Conservation (phyloP, 1,139 yeast genomes). For the Pichia kudriavzevii region DNA sequence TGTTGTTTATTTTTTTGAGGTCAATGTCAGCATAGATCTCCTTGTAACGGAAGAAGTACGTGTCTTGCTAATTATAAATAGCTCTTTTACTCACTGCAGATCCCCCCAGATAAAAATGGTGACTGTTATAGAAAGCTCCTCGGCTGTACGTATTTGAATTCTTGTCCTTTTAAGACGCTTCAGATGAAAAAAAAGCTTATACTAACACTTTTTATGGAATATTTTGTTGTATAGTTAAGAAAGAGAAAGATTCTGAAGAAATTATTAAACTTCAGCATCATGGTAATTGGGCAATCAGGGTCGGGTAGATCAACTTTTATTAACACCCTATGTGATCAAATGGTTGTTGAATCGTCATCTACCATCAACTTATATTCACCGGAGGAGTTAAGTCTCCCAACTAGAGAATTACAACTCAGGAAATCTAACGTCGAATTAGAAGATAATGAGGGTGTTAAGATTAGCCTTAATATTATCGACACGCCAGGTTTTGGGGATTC, state of each 20-base stretch:
- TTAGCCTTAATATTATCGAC: conserved; percentile 56
- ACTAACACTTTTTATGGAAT: neutral
- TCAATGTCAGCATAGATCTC: too few species aligned
- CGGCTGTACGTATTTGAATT: conserved; percentile 23
- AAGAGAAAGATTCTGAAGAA: conserved; percentile 52
- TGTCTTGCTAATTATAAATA: too few species aligned
- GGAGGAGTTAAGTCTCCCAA: conserved; percentile 32
- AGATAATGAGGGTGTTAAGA: conserved; percentile 70
- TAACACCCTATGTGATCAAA: conserved; percentile 76
- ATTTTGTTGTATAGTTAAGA: conserved; percentile 31
- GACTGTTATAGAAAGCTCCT: conserved; percentile 27
- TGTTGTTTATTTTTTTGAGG: too few species aligned
- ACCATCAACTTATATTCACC: conserved; percentile 35
- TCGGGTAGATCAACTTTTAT: conserved; percentile 53
- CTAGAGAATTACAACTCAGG: conserved; percentile 40
- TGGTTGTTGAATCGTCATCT: conserved; percentile 49
- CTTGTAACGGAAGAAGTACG: too few species aligned
- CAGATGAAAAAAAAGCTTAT: neutral
- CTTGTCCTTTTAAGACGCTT: neutral
- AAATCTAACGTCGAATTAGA: conserved; percentile 53
- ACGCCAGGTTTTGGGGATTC: conserved; percentile 79
- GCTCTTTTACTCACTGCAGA: too few species aligned
- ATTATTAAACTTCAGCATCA: conserved; percentile 49
- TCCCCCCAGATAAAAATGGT: too few species aligned
- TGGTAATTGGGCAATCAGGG: conserved; percentile 56